Evolutionary conservation across 345 rosid genomes (phyloP), one percentile per base, ranked within the genome.

Genomic region (Salix caprea): DNA sequence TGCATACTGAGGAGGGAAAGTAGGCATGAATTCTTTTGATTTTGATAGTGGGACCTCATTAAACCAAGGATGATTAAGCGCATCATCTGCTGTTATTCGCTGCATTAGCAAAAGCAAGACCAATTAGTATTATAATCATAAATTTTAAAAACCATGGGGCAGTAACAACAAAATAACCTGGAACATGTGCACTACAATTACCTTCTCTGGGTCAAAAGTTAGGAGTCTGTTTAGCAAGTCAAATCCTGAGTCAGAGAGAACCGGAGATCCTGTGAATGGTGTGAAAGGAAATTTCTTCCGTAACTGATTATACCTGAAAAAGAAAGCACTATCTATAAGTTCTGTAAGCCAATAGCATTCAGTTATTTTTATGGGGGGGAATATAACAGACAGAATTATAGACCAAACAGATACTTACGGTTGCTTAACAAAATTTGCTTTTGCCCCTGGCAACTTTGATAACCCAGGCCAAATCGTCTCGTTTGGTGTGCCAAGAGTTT

Each of bases 61-160:
- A 78, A 94, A 94, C 98, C 98, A 94, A 46, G 86, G 81, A 79
- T 94, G 98, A 76, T 88, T 84, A 24, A 91, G 88, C 18, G 98
- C 97, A 30, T 74, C 95, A 61, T 88, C 95, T 66, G 78, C 97
- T 56, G 97, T 86, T 81, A 94, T 76, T 82, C 97, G 84, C 91
- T 91, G 92, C 87, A 86, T n/a, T 19, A 54, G 34, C 30, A 80
- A 71, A 81, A 37, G 26, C 70, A 76, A 34, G 24, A 54, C 50
- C 39, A 2, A 39, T 79, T 23, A 84, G 69, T 50, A 67, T 37
- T 52, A 54, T 5, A 19, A 46, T 42, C 39, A 14, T 8, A 3
- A 6, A 69, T 34, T 14, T 24, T 28, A 21, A 61, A 50, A 70
- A 39, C 32, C 5, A 32, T 36, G 23, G 2, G 9, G 36, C 34